These are phyloP conservation scores for Ceratocystiopsis minuta DNA, from an alignment of 2,329 filamentous ascomycete species.

Conservation along the genomic window DNA sequence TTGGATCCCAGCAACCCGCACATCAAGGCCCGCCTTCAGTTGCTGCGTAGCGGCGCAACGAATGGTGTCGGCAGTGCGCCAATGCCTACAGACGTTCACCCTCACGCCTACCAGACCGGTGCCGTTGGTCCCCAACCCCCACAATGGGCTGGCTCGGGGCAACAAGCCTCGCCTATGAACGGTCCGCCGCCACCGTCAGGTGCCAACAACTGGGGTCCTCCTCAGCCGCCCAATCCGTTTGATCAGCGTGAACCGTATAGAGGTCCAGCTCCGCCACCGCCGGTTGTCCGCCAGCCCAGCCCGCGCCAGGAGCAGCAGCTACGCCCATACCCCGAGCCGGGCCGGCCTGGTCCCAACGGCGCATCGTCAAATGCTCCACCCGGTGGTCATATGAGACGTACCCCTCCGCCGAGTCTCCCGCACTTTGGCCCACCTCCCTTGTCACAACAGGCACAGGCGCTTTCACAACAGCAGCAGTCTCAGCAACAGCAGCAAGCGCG, in stretches of 20 bases:
- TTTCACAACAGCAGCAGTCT: conserved; percentile 31
- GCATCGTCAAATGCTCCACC: conserved; percentile 10
- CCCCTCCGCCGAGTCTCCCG: conserved; percentile 30
- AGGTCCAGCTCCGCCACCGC: conserved; percentile 36
- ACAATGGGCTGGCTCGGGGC: conserved; percentile 65
- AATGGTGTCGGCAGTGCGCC: conserved; percentile 58
- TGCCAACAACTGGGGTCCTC: conserved; percentile 42
- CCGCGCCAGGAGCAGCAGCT: conserved; percentile 56
- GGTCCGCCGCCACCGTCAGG: conserved; percentile 37
- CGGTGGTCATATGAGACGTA: conserved; percentile 35
- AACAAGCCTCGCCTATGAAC: conserved; percentile 22
- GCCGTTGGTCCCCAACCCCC: conserved; percentile 71
- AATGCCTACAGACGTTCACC: conserved; percentile 90
- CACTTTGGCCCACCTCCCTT: conserved; percentile 36
- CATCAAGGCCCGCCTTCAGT: conserved; percentile 84
- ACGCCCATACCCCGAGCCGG: conserved; percentile 50
- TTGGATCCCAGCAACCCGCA: conserved; percentile 85
- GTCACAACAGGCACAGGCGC: conserved; percentile 23
- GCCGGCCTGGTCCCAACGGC: conserved; percentile 24
- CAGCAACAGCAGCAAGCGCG: conserved; percentile 25
- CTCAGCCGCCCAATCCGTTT: conserved; percentile 64
- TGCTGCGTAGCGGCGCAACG: conserved; percentile 66
- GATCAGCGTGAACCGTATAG: conserved; percentile 59
- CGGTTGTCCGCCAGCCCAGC: conserved; percentile 54
- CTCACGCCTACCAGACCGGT: conserved; percentile 77